Evolutionary conservation across 306 rosid species (phyloP), one percentile per base, ranked within the genome.

Genomic region (Cucurbita ficifolia): DNA sequence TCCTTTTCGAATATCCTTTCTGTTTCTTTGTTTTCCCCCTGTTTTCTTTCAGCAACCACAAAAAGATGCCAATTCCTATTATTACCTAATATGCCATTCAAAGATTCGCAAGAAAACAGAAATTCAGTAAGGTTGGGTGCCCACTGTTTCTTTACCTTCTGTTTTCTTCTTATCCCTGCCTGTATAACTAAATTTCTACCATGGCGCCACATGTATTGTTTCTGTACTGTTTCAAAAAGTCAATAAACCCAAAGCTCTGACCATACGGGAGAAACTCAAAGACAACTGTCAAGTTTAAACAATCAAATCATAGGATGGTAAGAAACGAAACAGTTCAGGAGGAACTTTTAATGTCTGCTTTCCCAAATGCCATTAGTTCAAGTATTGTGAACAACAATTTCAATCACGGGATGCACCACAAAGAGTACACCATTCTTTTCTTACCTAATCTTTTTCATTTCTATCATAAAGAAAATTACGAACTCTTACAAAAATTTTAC

Each of bases 401-500:
- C n/a, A 64, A 64, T 62, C 70, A 24, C 8, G 2, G 24, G 52
- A 65, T 19, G 36, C 39, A 43, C 9, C 72, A 43, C 10, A 67
- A 11, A 67, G 38, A 4, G 10, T n/a, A 12, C 38, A 67, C 21
- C 70, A 8, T 63, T 67, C 56, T 22, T 24, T 46, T 64, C 73
- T 68, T 7, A 21, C 55, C 53, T 8, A 6, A 22, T 45, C 39
- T 24, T 45, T 68, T 24, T 24, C 40, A 39, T 46, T 48, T 46
- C 73, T 43, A 24, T 40, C 73, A 43, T 19, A 68, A 12, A 45
- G 73, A 45, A 43, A 67, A 13, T 24, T 22, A 3, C 13, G 55
- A 65, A 12, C 46, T 43, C 58, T 76, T 79, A 90, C 84, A 79
- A 78, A 83, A 90, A 3, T 74, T 84, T 82, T 55, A 94, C 76